These are phyloP conservation scores for Papiliotrema laurentii DNA, from an alignment of 1,284 basidiomycete genomes.

Conservation along the genomic window DNA sequence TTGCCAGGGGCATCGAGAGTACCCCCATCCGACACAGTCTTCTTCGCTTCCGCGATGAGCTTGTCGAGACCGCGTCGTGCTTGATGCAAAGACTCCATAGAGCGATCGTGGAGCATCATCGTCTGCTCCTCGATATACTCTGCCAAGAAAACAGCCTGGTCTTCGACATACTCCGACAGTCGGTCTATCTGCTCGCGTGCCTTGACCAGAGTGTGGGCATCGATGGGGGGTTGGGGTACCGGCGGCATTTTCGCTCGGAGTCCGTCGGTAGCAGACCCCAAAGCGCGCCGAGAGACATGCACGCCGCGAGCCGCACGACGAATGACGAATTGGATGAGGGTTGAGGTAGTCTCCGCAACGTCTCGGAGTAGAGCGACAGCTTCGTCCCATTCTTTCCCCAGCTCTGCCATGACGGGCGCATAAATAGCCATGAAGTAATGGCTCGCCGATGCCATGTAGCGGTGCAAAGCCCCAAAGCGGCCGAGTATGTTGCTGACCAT, in stretches of 20 bases:
- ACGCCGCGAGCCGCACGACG: slow-evolving; percentile 6
- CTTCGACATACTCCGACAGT: slow-evolving; percentile 15
- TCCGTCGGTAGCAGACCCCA: neutral
- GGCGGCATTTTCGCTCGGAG: slow-evolving; percentile 1
- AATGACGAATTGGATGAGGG: slow-evolving; percentile 6
- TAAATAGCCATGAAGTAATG: slow-evolving; percentile 1
- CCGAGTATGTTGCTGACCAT: neutral
- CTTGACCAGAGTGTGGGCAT: neutral
- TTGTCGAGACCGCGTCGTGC: slow-evolving; percentile 24
- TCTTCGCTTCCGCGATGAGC: slow-evolving; percentile 13
- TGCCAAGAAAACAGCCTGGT: slow-evolving; percentile 10
- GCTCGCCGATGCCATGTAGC: neutral
- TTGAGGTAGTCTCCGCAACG: slow-evolving; percentile 4
- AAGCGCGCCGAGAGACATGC: neutral
- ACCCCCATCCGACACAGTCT: neutral
- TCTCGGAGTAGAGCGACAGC: neutral
- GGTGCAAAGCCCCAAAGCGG: neutral
- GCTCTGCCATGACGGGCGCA: slow-evolving; percentile 3
- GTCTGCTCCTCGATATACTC: slow-evolving; percentile 20
- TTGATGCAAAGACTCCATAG: slow-evolving; percentile 16
- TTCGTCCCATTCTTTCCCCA: slow-evolving; percentile 3
- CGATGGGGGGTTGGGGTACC: neutral
- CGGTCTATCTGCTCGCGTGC: slow-evolving; percentile 7
- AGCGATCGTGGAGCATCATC: slow-evolving; percentile 11
- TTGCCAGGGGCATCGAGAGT: neutral